Conservation (phyloP, 495 filamentous ascomycete genomes). For the Penicillium turbatum region DNA sequence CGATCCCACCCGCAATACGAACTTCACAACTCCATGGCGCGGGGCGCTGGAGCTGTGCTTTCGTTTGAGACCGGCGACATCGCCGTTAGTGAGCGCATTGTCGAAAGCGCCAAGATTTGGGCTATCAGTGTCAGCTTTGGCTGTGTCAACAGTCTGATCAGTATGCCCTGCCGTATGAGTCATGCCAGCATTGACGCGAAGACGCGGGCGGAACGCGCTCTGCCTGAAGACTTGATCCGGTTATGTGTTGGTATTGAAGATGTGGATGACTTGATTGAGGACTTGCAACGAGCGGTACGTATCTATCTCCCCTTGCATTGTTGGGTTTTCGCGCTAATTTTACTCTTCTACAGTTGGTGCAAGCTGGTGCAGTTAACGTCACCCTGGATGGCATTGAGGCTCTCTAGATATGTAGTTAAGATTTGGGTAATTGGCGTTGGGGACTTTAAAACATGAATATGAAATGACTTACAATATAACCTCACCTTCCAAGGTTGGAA, state of each 20-base stretch:
- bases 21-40: slow-evolving; percentile 89
- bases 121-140: slow-evolving; percentile 95
- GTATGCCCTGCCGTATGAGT: slow-evolving; percentile 99
- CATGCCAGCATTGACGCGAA: slow-evolving; percentile 97
- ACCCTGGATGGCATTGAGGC: slow-evolving; percentile 72
- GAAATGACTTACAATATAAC: not conserved
- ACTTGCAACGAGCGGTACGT: slow-evolving; percentile 84
- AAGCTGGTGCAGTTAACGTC: slow-evolving; percentile 87
- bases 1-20: slow-evolving; percentile 95
- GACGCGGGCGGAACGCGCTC: slow-evolving; percentile 78
- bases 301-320: slow-evolving; percentile 5
- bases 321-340: slow-evolving; percentile 12
- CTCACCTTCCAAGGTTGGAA: too few relatives aligned
- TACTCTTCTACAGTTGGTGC: slow-evolving; percentile 62
- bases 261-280: slow-evolving; percentile 86
- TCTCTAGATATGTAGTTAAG: slow-evolving; percentile 3
- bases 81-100: slow-evolving; percentile 78
- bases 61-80: slow-evolving; percentile 93
- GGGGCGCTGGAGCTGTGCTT: slow-evolving; percentile 88
- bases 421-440: slow-evolving; percentile 16
- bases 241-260: slow-evolving; percentile 98
- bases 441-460: slow-evolving; percentile 13
- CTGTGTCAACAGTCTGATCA: slow-evolving; percentile 96
- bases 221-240: slow-evolving; percentile 95
- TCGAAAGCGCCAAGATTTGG: slow-evolving; percentile 87